A percentile compares a stretch with the other conserved stretches of the same genome.
phyloP scores from a whole-genome alignment of 106 monocot species.

The Dendrobium chrysotoxum region DNA sequence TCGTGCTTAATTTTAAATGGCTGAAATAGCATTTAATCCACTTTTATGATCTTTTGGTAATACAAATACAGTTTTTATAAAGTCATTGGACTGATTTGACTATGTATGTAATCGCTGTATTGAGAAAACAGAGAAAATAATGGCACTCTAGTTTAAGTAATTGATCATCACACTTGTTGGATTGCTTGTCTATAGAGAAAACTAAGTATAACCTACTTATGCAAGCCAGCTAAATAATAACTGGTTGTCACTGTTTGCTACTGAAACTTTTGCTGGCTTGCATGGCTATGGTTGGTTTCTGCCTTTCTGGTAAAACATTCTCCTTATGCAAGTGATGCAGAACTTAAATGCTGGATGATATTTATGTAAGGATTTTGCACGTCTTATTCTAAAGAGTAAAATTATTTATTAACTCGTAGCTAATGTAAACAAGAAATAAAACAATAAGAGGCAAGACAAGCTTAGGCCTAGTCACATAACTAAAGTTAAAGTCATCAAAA shows the following conservation, averaged over 20 bases:
- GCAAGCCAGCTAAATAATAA: not conserved
- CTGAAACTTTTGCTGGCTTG: not conserved
- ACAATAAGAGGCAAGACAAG: too few relatives aligned
- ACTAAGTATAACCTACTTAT: not conserved
- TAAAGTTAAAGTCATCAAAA: too few relatives aligned
- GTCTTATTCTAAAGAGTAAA: too few relatives aligned
- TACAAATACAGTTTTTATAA: not conserved
- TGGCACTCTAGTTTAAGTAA: not conserved
- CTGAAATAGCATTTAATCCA: not conserved
- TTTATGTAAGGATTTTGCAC: too few relatives aligned
- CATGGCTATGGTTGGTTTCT: not conserved
- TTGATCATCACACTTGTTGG: not conserved
- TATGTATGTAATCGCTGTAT: not conserved
- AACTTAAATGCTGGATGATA: too few relatives aligned
- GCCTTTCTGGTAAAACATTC: not conserved
- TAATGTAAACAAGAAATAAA: too few relatives aligned
- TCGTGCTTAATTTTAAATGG: not conserved
- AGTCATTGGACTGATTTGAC: not conserved
- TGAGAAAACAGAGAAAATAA: not conserved
- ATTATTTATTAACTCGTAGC: too few relatives aligned
- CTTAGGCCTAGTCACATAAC: too few relatives aligned
- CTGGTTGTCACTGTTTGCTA: not conserved
- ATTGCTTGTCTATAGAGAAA: not conserved
- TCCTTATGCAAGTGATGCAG: too few relatives aligned
- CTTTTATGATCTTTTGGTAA: not conserved